These are phyloP conservation scores for Forsythia suspensa DNA, from an alignment of 257 asterid genomes.

Conservation along the genomic window DNA sequence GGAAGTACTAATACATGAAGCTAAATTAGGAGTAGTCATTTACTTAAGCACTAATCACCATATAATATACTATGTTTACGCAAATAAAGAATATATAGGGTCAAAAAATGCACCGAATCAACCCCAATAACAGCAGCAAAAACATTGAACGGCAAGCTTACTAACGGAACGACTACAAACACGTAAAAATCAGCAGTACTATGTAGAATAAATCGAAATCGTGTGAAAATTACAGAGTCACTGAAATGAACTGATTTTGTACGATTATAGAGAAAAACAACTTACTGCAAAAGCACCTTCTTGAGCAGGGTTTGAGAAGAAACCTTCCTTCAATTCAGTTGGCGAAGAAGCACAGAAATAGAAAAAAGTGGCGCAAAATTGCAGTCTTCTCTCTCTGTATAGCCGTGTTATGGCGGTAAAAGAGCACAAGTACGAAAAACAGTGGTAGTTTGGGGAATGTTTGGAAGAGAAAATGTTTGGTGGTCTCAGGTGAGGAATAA, in stretches of 20 bases:
- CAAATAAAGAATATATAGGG: background rate
- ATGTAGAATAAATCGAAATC: background rate
- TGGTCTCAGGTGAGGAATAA: background rate
- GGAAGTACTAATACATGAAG: background rate
- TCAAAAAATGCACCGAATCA: background rate
- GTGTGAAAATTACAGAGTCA: background rate
- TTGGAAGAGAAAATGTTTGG: background rate
- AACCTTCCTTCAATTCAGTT: background rate
- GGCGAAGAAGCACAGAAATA: background rate
- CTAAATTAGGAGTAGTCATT: background rate
- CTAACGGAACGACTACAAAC: background rate
- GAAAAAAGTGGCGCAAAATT: background rate
- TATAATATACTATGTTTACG: background rate
- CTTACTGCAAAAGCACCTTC: background rate
- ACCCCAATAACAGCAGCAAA: slow-evolving; percentile 1
- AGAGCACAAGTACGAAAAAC: background rate
- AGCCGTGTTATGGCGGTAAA: background rate
- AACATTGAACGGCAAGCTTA: background rate
- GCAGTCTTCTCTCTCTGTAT: background rate
- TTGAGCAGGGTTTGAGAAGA: background rate
- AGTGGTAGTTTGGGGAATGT: background rate
- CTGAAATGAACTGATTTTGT: background rate
- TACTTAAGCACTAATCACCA: background rate
- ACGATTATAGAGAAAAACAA: background rate
- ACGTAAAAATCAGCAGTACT: background rate